phyloP scores from a whole-genome alignment of 177 flowering plant genomes.

The Vitis hybrid region DNA sequence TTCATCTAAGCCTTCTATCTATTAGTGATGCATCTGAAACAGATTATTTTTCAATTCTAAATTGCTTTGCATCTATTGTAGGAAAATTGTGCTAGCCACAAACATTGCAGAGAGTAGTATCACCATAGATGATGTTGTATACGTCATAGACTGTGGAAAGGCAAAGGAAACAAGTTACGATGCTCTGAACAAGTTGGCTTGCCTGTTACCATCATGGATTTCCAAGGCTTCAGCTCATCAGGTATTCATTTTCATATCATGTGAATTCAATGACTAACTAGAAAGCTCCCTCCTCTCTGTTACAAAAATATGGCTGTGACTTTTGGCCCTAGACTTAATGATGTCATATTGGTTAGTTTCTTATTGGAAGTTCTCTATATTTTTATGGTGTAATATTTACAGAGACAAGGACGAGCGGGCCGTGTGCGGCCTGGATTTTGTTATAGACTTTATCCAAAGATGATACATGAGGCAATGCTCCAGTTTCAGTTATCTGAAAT shows the following conservation, averaged over 20 bases:
- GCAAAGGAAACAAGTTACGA: constrained; percentile 98
- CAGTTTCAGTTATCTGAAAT: constrained; percentile 92
- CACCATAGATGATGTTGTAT: constrained; percentile 95
- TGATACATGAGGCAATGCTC: constrained; percentile 79
- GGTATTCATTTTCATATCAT: constrained; percentile 35
- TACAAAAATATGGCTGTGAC: background rate
- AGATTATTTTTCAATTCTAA: background rate
- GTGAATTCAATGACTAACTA: background rate
- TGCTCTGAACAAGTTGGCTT: constrained; percentile 94
- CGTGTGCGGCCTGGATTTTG: constrained; percentile 96
- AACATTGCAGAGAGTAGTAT: constrained; percentile 98
- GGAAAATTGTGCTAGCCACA: constrained; percentile 94
- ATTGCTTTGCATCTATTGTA: constrained; percentile 23
- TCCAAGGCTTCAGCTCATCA: constrained; percentile 99
- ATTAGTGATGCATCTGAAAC: constrained; percentile 2
- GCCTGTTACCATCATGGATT: constrained; percentile 93
- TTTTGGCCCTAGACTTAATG: background rate
- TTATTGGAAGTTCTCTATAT: background rate
- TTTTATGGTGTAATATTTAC: constrained; percentile 14
- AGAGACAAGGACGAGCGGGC: constrained; percentile 99
- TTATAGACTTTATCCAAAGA: constrained; percentile 81
- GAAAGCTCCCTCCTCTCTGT: background rate
- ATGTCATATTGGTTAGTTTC: background rate
- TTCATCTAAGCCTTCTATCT: background rate
- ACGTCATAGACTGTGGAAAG: constrained; percentile 95